Base-by-base conservation (phyloP, 306 rosid genomes). In the Oemleria cerasiformis region DNA sequence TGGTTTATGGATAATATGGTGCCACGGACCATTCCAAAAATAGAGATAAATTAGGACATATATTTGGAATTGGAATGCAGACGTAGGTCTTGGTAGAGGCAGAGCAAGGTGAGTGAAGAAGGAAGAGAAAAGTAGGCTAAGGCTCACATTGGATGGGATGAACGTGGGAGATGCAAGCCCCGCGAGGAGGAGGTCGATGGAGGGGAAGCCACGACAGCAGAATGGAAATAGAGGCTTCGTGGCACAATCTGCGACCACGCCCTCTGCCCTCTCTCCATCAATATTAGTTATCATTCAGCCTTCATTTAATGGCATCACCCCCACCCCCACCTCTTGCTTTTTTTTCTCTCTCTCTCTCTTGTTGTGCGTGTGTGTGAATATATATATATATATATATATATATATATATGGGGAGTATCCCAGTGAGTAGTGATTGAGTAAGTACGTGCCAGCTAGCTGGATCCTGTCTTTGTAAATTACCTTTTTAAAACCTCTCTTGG, bases 191-290 rank as follows among this genome's bases (percentile, higher is more conserved):
- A 56, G 30, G 34, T 76, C 73, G 91, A 84, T 85, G 54, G 48
- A 73, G 70, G 82, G 63, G 62, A 71, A 19, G 97, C 96, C 97
- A 91, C 97, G 92, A 82, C 14, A 65, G 70, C 36, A 8, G 16
- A 49, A 8, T 75, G 61, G 8, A 11, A 4, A 34, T 0, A 5
- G 0, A 0, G 47, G 30, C 42, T 8, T 71, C 95, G 98, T 94
- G 98, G 95, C 91, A n/a, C 56, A 47, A 55, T 74, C 84, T 54
- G 5, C 36, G 36, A 76, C 96, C 97, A 68, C 80, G 36, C 73
- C 7, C 68, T n/a, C 5, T 11, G 15, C n/a, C n/a, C n/a, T n/a
- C n/a, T 74, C 59, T 36, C 64, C 14, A 55, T 55, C 73, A 41
- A 23, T 16, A 16, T 36, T 75, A 75, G 68, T 1, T 7, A 5